Base-by-base conservation (phyloP, 495 filamentous ascomycete species). In the Rostrohypoxylon terebratum region DNA sequence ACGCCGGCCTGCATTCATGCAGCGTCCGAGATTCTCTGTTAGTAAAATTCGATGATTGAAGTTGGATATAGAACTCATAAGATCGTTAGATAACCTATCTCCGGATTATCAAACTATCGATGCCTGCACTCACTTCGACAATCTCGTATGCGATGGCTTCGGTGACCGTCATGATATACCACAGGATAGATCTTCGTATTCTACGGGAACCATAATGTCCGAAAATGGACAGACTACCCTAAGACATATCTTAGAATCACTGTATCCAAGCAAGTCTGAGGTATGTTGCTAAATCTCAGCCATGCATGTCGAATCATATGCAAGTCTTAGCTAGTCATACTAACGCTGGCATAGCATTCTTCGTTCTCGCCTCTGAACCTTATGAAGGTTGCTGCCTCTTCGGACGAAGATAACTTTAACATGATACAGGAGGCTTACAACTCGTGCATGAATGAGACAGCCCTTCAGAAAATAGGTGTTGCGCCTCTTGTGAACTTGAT, bases 71-170 rank as follows among this genome's bases (percentile, higher is more conserved):
- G 1, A 59, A 16, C 76, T 78, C 42, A 75, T 54, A 25, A 13
- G 38, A 59, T 28, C 14, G 4, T n/a, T 40, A 78, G 76, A 77
- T 66, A 91, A 89, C 68, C 80, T 93, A 31, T 87, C 90, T 16
- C 87, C 91, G n/a, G 83, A 89, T 42, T 87, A 89, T 71, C 77
- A 84, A 61, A 69, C 87, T 0, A 79, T 92, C 44, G 90, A 94
- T 75, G 89, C 91, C 3, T 94, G 91, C 69, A 87, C 82, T 45
- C 74, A 92, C 57, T 93, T 93, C 64, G 90, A 93, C 60, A 66
- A 64, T 68, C 86, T 88, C 71, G 88, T 91, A 38, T 94, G 91
- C 73, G 89, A 87, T 58, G 91, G 91, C 16, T 92, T 89, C 86
- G 79, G 82, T 47, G 82, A 87, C 25, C 85, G 84, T 33, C 87